Evolutionary conservation across 1,139 yeast species (phyloP).

Genomic region (Suhomyces anneliseae): DNA sequence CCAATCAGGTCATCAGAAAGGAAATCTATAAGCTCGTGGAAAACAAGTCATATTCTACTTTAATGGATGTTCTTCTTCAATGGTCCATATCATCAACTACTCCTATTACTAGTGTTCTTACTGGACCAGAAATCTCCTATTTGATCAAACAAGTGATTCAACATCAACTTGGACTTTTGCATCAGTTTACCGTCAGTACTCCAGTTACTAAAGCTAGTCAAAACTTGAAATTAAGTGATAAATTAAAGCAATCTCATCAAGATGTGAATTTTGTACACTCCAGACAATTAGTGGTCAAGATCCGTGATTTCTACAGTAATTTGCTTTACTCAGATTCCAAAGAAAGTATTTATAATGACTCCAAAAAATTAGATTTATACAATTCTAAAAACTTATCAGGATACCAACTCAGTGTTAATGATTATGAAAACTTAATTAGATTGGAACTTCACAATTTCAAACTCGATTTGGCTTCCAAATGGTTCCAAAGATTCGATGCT

Average conservation of each 20-base stretch:
- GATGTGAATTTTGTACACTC: conserved; percentile 12
- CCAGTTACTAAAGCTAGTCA: conserved; percentile 11
- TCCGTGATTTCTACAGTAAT: conserved; percentile 31
- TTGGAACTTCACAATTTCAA: conserved; percentile 38
- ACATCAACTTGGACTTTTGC: conserved; percentile 20
- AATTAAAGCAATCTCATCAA: conserved; percentile 4
- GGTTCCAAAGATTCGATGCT: conserved; percentile 37
- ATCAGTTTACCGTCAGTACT: conserved; percentile 11
- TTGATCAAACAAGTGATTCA: conserved; percentile 26
- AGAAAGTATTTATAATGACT: conserved; percentile 24
- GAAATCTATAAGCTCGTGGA: conserved; percentile 21
- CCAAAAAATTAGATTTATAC: conserved; percentile 22
- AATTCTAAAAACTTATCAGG: conserved; percentile 21
- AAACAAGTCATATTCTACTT: conserved; percentile 18
- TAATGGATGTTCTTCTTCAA: conserved; percentile 23
- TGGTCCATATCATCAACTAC: conserved; percentile 15
- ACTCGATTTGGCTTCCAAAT: conserved; percentile 40
- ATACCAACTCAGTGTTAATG: conserved; percentile 24
- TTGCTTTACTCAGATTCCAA: conserved; percentile 23
- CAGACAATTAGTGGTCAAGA: conserved; percentile 18
- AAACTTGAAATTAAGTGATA: conserved; percentile 12
- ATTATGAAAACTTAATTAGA: conserved; percentile 40
- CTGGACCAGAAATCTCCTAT: conserved; percentile 24
- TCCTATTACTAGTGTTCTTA: conserved; percentile 16
- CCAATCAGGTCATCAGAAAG: conserved; percentile 11